phyloP scores from a whole-genome alignment of 306 rosid species.

The Lathyrus oleraceus region DNA sequence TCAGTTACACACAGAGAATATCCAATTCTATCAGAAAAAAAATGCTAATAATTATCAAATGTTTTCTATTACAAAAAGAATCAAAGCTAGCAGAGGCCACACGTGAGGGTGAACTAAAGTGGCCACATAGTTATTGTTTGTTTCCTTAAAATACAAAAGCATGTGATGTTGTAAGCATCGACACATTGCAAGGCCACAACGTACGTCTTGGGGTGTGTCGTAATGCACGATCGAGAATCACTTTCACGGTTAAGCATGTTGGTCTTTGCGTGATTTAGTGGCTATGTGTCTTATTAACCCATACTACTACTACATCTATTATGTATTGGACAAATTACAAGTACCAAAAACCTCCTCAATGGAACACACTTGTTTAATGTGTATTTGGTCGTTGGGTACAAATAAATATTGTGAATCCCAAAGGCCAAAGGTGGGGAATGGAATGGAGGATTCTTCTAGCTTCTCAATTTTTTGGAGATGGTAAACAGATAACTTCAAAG shows the following conservation, averaged over 20 bases:
- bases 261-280: conserved; percentile 43
- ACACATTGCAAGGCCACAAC: conserved; percentile 31
- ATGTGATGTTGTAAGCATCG: conserved; percentile 41
- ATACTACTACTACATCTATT: too few species aligned
- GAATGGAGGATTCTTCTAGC: neutral
- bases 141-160: conserved; percentile 39
- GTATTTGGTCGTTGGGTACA: neutral
- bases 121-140: conserved; percentile 32
- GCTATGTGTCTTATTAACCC: conserved; percentile 6
- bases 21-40: too few species aligned
- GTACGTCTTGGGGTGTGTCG: conserved; percentile 36
- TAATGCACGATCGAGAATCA: conserved; percentile 38
- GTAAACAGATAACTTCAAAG: conserved; percentile 13
- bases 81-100: conserved; percentile 18
- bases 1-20: too few species aligned
- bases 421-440: neutral
- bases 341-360: conserved; percentile 11
- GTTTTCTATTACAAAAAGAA: too few species aligned
- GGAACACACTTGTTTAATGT: conserved; percentile 24
- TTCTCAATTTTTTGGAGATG: conserved; percentile 27
- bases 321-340: conserved; percentile 8
- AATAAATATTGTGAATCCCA: neutral
- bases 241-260: conserved; percentile 60
- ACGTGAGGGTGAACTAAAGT: conserved; percentile 45
- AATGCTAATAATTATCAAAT: neutral